phyloP scores from a whole-genome alignment of 179 eudicot genomes.

The Camellia oleifera region DNA sequence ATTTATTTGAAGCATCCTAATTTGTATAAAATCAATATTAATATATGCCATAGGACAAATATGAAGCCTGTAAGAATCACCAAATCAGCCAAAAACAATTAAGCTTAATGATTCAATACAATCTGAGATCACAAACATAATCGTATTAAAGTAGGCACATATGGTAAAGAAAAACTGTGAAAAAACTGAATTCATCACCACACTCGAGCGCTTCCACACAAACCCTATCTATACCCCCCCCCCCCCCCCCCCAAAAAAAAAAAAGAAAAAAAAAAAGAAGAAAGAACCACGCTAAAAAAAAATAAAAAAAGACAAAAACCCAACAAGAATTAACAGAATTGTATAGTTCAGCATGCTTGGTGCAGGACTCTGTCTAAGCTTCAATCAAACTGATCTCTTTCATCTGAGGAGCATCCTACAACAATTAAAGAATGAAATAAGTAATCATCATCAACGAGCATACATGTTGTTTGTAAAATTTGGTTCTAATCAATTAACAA shows the following conservation, averaged over 20 bases:
- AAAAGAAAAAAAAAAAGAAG: neutral
- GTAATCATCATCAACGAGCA: neutral
- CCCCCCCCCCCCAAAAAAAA: conserved; percentile 17
- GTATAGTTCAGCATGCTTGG: conserved; percentile 18
- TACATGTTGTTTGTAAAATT: neutral
- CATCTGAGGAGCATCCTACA: conserved; percentile 43
- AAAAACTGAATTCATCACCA: conserved; percentile 4
- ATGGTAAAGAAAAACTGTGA: neutral
- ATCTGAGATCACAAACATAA: conserved; percentile 1
- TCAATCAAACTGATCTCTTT: conserved; percentile 37
- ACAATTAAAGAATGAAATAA: neutral
- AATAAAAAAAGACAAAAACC: conserved; percentile 30
- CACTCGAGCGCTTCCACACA: neutral
- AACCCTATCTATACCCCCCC: conserved; percentile 28
- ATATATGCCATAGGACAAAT: neutral
- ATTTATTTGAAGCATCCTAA: neutral
- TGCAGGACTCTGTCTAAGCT: conserved; percentile 21
- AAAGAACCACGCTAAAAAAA: conserved; percentile 27
- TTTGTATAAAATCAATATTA: neutral
- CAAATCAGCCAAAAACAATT: neutral
- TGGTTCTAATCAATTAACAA: neutral
- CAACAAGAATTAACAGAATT: conserved; percentile 10
- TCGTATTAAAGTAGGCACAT: neutral
- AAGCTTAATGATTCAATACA: neutral
- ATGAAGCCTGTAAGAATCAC: neutral